These are phyloP conservation scores for Naganishia antarctica DNA, from an alignment of 768 basidiomycete genomes.

Conservation along the genomic window DNA sequence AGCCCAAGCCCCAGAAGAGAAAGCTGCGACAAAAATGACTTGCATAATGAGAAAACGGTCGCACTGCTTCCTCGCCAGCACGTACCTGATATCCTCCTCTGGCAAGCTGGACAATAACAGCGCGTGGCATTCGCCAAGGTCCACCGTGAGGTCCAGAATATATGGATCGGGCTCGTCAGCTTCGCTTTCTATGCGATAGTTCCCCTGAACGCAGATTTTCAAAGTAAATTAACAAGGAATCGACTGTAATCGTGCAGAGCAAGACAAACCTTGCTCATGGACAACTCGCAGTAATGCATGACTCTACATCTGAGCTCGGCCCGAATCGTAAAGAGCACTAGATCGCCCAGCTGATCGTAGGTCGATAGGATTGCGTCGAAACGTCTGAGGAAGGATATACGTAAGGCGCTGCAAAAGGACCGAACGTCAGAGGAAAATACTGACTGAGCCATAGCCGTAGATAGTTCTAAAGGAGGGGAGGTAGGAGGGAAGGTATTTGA, in stretches of 20 bases:
- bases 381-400: conserved; percentile 56
- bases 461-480: conserved; percentile 51
- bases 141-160: conserved; percentile 75
- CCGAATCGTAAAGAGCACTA: conserved; percentile 79
- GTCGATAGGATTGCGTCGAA: conserved; percentile 86
- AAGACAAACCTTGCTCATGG: conserved; percentile 66
- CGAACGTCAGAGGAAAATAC: conserved; percentile 41
- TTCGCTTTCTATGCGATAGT: conserved; percentile 75
- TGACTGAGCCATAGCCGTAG: conserved; percentile 81
- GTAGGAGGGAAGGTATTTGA: neutral
- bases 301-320: conserved; percentile 80
- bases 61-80: neutral
- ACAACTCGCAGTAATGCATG: conserved; percentile 72
- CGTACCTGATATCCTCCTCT: conserved; percentile 64
- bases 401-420: neutral
- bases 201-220: conserved; percentile 58
- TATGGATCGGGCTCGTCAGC: conserved; percentile 87
- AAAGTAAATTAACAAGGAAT: neutral
- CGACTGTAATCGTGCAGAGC: neutral
- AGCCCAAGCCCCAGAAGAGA: conserved; percentile 76
- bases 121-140: conserved; percentile 72
- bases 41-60: neutral
- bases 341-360: conserved; percentile 79
- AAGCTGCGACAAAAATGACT: conserved; percentile 57
- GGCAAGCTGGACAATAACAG: conserved; percentile 62